These are phyloP conservation scores for Fusarium proliferatum DNA, from an alignment of 2,329 filamentous ascomycete species.

Conservation along the genomic window DNA sequence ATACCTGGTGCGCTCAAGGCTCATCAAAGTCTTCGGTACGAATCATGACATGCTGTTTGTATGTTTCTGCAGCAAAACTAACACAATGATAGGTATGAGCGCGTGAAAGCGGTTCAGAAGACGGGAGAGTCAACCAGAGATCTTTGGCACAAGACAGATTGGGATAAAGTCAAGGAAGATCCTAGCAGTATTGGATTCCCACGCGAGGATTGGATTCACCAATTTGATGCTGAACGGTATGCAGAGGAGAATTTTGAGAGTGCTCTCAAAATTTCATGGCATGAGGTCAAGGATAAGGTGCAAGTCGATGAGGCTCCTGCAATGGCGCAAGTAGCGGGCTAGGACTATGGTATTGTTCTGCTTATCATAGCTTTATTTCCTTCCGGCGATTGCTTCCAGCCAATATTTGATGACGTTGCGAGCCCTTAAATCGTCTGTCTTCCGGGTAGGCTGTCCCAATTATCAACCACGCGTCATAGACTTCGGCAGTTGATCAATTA, in stretches of 20 bases:
- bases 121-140: conserved; percentile 37
- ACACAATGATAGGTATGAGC: conserved; percentile 20
- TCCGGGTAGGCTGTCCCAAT: not conserved
- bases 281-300: not conserved
- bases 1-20: conserved; percentile 23
- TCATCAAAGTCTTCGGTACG: conserved; percentile 31
- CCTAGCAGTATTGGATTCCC: conserved; percentile 30
- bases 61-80: fast-evolving
- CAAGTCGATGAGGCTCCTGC: not conserved
- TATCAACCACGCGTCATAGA: conserved; percentile 5
- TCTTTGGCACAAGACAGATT: conserved; percentile 40
- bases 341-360: not conserved
- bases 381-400: no score
- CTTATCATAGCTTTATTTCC: not conserved
- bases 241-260: conserved; percentile 34
- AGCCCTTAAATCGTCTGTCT: no score
- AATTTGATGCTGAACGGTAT: conserved; percentile 34
- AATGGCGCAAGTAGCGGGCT: not conserved
- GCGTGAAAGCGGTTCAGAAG: conserved; percentile 36
- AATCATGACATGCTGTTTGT: fast-evolving
- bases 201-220: conserved; percentile 38
- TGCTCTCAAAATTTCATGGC: not conserved
- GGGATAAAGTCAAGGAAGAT: conserved; percentile 29
- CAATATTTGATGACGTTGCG: not conserved
- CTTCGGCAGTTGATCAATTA: not conserved